Percentiles rank a stretch among this genome's conserved stretches.
Conservation (phyloP, 495 filamentous ascomycete species). For the Penicillium silybi region DNA sequence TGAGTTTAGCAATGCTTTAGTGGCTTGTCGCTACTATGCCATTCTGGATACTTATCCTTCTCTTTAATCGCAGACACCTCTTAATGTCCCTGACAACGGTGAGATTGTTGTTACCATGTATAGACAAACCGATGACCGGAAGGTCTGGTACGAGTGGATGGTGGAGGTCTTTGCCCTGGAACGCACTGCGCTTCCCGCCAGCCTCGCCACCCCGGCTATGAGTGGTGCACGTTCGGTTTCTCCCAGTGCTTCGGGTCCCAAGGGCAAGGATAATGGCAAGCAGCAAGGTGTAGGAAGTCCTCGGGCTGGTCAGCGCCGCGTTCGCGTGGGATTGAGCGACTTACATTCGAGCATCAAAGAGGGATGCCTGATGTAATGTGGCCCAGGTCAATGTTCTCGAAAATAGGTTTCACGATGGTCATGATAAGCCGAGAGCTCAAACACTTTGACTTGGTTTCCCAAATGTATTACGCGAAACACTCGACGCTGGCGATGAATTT, state of each 20-base stretch:
- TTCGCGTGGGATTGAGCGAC: slow-evolving; percentile 76
- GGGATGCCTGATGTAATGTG: slow-evolving; percentile 79
- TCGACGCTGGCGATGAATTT: too few species aligned
- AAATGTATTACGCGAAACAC: too few species aligned
- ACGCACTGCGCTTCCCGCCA: slow-evolving; percentile 15
- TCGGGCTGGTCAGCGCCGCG: slow-evolving; percentile 55
- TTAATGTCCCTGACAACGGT: slow-evolving; percentile 80
- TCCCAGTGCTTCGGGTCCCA: slow-evolving; percentile 25
- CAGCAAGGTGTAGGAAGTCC: slow-evolving; percentile 18
- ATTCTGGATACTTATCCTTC: neutral
- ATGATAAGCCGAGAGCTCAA: neutral
- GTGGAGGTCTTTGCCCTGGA: slow-evolving; percentile 73
- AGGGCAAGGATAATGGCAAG: slow-evolving; percentile 17
- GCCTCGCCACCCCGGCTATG: slow-evolving; percentile 26
- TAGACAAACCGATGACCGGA: slow-evolving; percentile 88
- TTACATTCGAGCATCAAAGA: slow-evolving; percentile 86
- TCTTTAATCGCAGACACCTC: slow-evolving; percentile 57
- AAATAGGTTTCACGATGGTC: neutral
- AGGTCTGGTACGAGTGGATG: slow-evolving; percentile 99
- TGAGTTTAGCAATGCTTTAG: slow-evolving; percentile 30
- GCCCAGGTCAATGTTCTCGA: neutral
- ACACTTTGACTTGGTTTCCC: neutral
- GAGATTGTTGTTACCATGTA: slow-evolving; percentile 91
- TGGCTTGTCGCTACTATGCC: neutral
- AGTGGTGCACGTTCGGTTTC: slow-evolving; percentile 32